Base-by-base conservation (phyloP, 2,329 filamentous ascomycete species). In the Blumeria hordei region DNA sequence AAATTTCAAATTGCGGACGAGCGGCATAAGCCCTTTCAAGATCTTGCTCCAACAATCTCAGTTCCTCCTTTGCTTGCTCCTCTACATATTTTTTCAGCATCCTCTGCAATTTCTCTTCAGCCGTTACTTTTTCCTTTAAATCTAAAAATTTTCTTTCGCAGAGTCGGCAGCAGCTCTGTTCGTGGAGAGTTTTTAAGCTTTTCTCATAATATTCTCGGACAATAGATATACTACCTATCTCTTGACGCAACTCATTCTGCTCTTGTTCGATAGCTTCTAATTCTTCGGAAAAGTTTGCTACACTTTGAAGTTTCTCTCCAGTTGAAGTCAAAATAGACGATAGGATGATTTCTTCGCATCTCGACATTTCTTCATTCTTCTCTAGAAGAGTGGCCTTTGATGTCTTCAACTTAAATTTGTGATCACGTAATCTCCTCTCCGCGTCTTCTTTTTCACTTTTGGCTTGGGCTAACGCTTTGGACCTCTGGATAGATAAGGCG, bases 151-250 rank as follows among this genome's bases (percentile, higher is more conserved):
- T 67, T 54, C 87, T 77, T 45, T 77, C 74, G 64, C 90, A 96
- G 21, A 92, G 77, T 36, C 78, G 75, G 65, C 90, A 96, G 47
- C 75, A 76, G 60, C 86, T 83, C 55, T 83, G 76, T 36, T 78
- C 72, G 55, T 83, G 74, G 10, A 85, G 75, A 21, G 73, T 74
- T 37, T 77, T 73, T 53, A 86, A 70, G 63, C 83, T 87, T 54
- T 78, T 76, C 47, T 70, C 71, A 65, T 85, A 88, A 65, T 86
- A 93, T 12, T 81, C 74, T 51, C 80, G 76, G 58, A 88, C 72
- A 34, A 80, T 78, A 53, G 79, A 77, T 59, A 76, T 83, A 54
- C 84, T 77, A 55, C 79, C 81, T 12, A 83, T 71, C 57, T 90
- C 81, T 54, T 79, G 78, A 57, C 72, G 74, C 3, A 69, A 64